These are phyloP conservation scores for Esteya vermicola DNA, from an alignment of 2,329 filamentous ascomycete species.

Conservation along the genomic window DNA sequence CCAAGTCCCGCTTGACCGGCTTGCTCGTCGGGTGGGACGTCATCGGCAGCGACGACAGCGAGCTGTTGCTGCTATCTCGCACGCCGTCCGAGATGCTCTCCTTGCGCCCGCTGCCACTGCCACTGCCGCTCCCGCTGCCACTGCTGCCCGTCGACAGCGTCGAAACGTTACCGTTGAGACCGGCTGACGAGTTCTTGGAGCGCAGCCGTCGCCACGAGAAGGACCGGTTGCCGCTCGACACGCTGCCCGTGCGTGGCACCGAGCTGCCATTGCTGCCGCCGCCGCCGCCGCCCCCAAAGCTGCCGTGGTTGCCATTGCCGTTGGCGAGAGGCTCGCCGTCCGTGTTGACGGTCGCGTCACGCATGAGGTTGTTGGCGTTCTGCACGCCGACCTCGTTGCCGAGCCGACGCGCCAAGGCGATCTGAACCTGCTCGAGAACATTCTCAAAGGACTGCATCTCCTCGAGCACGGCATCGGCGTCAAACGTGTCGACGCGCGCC, in stretches of 20 bases:
- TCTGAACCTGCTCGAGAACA: constrained; percentile 75
- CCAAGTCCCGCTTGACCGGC: constrained; percentile 57
- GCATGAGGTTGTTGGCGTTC: constrained; percentile 59
- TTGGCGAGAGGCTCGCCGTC: constrained; percentile 25
- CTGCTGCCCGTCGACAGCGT: constrained; percentile 10
- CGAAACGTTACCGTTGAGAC: constrained; percentile 36
- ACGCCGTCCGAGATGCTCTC: constrained; percentile 31
- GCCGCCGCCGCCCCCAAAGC: constrained; percentile 1
- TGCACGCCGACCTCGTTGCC: constrained; percentile 88
- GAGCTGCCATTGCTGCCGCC: constrained; percentile 42
- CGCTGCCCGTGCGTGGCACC: constrained; percentile 40
- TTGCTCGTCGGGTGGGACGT: constrained; percentile 49
- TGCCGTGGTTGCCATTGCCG: neutral
- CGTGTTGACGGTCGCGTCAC: constrained; percentile 40
- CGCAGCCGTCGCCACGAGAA: constrained; percentile 84
- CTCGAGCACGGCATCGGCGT: constrained; percentile 82
- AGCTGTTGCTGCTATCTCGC: constrained; percentile 16
- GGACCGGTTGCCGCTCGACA: constrained; percentile 63
- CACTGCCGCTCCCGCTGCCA: too few species aligned
- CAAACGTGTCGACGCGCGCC: constrained; percentile 68
- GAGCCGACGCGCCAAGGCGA: constrained; percentile 62
- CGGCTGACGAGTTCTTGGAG: constrained; percentile 69
- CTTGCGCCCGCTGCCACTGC: constrained; percentile 18
- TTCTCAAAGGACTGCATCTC: constrained; percentile 86
- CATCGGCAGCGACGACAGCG: constrained; percentile 64